These are phyloP conservation scores for Colletotrichum costaricense DNA, from an alignment of 2,329 filamentous ascomycete species.

Conservation along the genomic window DNA sequence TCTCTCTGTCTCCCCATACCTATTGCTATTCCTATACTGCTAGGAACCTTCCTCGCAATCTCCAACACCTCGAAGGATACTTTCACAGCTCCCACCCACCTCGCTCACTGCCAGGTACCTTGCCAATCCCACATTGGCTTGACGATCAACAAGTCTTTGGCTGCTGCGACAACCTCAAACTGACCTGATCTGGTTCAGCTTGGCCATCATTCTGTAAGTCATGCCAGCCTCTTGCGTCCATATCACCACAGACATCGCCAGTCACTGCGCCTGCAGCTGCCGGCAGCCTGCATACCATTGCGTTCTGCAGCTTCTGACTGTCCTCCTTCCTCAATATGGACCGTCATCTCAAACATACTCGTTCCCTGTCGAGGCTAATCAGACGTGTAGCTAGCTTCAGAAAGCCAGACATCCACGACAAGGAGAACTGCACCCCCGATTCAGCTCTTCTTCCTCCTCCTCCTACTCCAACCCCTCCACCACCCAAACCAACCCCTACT, in stretches of 20 bases:
- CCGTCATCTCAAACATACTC: conserved; percentile 27
- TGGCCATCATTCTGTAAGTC: conserved; percentile 19
- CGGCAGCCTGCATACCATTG: conserved; percentile 2
- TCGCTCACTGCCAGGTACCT: conserved; percentile 7
- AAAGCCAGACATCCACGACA: conserved; percentile 16
- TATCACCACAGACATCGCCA: conserved; percentile 8
- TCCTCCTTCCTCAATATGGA: conserved; percentile 6
- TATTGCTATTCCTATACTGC: neutral
- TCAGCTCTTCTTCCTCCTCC: neutral
- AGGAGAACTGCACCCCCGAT: conserved; percentile 9
- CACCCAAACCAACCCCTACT: neutral
- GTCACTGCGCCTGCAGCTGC: conserved; percentile 9
- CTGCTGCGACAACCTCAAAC: conserved; percentile 30
- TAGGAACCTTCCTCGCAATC: neutral
- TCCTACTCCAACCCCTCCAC: neutral
- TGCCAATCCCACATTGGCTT: neutral
- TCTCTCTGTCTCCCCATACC: neutral
- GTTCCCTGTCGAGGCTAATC: conserved; percentile 33
- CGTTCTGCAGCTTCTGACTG: neutral
- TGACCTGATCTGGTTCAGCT: conserved; percentile 11
- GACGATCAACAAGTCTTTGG: neutral
- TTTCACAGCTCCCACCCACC: neutral
- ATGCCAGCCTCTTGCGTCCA: neutral
- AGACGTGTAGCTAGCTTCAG: conserved; percentile 28
- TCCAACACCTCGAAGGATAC: neutral